Percentiles rank a stretch among this genome's conserved stretches.
Evolutionary conservation across 1,284 basidiomycete genomes (phyloP).

Genomic region (Ganoderma multipileum): DNA sequence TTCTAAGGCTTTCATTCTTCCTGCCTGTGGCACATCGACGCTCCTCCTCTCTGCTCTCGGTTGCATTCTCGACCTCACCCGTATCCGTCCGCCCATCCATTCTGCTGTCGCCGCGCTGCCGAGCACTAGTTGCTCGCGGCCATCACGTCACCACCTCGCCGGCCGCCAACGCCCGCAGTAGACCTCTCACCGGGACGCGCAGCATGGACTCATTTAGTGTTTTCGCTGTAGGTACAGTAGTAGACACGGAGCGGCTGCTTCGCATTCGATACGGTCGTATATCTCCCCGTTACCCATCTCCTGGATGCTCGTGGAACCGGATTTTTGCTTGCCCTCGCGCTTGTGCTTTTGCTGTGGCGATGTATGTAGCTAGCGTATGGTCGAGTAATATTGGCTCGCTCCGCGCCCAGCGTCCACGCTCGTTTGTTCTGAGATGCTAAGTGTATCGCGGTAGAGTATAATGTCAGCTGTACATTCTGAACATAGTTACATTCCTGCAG

Average conservation of each 20-base stretch:
- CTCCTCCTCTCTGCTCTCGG: not conserved
- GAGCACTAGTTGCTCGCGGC: not conserved
- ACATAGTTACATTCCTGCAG: too few relatives aligned
- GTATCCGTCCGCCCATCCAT: not conserved
- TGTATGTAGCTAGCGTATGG: constrained; percentile 29
- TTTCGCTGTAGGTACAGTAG: constrained; percentile 2
- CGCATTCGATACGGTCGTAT: not conserved
- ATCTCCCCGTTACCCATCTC: not conserved
- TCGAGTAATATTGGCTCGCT: constrained; percentile 30
- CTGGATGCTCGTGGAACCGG: not conserved
- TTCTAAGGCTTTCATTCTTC: constrained; percentile 22
- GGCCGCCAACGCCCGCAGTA: not conserved
- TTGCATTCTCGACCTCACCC: not conserved
- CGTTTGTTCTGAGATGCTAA: constrained; percentile 18
- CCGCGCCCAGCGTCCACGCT: constrained; percentile 13
- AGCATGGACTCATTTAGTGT: constrained; percentile 11
- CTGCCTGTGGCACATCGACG: not conserved
- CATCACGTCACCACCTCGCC: not conserved
- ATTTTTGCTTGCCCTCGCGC: not conserved
- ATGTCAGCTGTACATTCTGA: too few relatives aligned
- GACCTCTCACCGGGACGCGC: not conserved
- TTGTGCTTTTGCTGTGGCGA: constrained; percentile 1
- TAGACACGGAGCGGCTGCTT: constrained; percentile 13
- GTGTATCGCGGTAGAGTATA: constrained; percentile 31
- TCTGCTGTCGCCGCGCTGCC: not conserved